Conservation (phyloP, 768 basidiomycete genomes). For the Arthromyces matolae region DNA sequence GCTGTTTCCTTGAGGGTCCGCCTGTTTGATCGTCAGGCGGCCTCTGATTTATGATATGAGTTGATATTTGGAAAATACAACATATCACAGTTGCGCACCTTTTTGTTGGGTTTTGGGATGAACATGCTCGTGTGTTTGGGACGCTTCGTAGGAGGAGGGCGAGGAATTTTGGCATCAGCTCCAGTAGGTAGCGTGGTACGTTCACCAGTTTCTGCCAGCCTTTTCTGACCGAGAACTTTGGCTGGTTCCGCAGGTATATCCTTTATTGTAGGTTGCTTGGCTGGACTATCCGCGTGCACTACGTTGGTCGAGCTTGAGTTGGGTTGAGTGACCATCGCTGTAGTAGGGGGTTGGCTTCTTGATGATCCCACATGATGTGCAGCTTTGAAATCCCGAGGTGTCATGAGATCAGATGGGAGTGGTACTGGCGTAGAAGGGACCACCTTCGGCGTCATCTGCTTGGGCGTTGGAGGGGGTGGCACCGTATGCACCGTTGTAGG, state of each 20-base stretch:
- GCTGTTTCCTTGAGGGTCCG: conserved; percentile 11
- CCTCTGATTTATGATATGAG: conserved; percentile 7
- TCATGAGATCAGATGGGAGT: conserved; percentile 17
- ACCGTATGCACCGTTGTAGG: conserved; percentile 4
- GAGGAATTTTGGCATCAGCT: conserved; percentile 3
- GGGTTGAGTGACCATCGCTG: not conserved
- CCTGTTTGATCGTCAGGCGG: conserved; percentile 12
- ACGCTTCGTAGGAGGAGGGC: conserved; percentile 30
- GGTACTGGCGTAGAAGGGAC: conserved; percentile 11
- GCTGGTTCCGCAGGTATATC: not conserved
- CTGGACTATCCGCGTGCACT: not conserved
- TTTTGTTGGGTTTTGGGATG: conserved; percentile 53
- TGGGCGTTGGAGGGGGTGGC: conserved; percentile 20
- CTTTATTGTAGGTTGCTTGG: not conserved
- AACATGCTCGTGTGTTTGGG: conserved; percentile 49
- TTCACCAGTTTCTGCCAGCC: conserved; percentile 7
- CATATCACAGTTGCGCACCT: conserved; percentile 8
- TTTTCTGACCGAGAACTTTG: conserved; percentile 2
- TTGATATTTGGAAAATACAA: not conserved
- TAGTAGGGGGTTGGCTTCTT: not conserved
- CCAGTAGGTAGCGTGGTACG: not conserved
- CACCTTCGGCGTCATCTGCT: conserved; percentile 9
- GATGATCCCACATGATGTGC: conserved; percentile 2
- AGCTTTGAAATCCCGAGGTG: conserved; percentile 17
- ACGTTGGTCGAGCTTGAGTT: not conserved